Evolutionary conservation across 192 early-diverging fungal species (phyloP), one percentile per base, ranked within the genome.

Genomic region (Linnemannia exigua): DNA sequence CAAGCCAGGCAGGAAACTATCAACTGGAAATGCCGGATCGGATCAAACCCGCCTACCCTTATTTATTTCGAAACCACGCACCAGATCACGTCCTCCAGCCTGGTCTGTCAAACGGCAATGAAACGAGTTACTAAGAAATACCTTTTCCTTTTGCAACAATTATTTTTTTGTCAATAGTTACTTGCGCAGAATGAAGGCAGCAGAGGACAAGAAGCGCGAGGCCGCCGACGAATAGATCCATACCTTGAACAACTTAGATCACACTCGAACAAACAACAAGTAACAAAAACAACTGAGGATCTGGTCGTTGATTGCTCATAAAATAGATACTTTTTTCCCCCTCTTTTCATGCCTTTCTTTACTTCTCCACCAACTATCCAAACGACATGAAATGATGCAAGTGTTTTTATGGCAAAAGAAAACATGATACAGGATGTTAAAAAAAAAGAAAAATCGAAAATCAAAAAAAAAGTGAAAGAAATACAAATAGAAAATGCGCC

Each of bases 181-280:
- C 44, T 17, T 85, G 58, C 83, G 77, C 69, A 67, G 83, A 47
- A 85, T 85, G 83, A 85, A 85, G 77, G 83, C 73, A 44, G 83
- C 83, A 72, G 83, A 85, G 54, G 71, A 78, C 52, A 79, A 85
- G 83, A 85, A 85, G 83, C 83, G 77, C 61, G 77, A 79, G 37
- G 83, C 72, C 5, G 77, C 83, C 25, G 77, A 79, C 77, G 77
- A 63, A 63, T 63, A 63, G 58, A 63, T 63, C 41, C 58, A 63
- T 63, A 63, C 58, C 14, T 63, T 3, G 41, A 44, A 15, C 58
- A 63, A 33, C 25, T n/a, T 63, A 63, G 58, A 63, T 63, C 58
- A 63, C 41, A 44, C n/a, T 54, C 52, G n/a, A n/a, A n/a, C 41
- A 44, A 44, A 11, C 58, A 63, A 11, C 8, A 63, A 63, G 11